Evolutionary conservation across 1,139 yeast species (phyloP).

Genomic region (Eremothecium sinecaudum): DNA sequence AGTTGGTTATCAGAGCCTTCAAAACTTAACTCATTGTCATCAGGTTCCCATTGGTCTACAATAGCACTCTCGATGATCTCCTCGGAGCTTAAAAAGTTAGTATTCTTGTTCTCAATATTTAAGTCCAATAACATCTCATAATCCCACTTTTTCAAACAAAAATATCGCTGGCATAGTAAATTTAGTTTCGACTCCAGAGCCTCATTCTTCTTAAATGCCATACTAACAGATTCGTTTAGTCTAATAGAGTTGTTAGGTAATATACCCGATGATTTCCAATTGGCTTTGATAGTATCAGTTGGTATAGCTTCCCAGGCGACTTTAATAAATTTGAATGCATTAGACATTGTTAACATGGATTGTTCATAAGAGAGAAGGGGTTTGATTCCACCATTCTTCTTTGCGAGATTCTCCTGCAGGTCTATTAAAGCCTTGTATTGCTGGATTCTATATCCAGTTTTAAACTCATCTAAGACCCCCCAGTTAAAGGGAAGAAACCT

Average conservation of each 20-base stretch:
- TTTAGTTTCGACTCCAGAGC: conserved; percentile 34
- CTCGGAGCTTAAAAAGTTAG: conserved; percentile 51
- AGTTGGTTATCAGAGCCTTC: not conserved
- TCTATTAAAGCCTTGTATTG: conserved; percentile 47
- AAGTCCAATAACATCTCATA: conserved; percentile 46
- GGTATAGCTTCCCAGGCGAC: conserved; percentile 48
- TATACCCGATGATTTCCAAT: conserved; percentile 44
- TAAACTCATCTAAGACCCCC: conserved; percentile 57
- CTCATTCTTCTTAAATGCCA: conserved; percentile 31
- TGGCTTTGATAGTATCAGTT: conserved; percentile 37
- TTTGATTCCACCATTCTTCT: conserved; percentile 16
- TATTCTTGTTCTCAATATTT: conserved; percentile 47
- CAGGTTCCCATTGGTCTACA: conserved; percentile 37
- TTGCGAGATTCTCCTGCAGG: conserved; percentile 29
- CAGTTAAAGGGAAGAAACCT: conserved; percentile 53
- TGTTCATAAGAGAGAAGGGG: conserved; percentile 30
- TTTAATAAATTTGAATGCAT: conserved; percentile 50
- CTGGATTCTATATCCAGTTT: conserved; percentile 47
- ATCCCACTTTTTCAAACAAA: conserved; percentile 53
- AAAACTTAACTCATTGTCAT: not conserved
- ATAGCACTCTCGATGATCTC: conserved; percentile 57
- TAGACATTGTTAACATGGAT: conserved; percentile 41
- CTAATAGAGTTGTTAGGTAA: conserved; percentile 29
- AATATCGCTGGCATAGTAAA: conserved; percentile 37
- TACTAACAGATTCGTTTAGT: conserved; percentile 25